These are phyloP conservation scores for Actinomortierella ambigua DNA, from an alignment of 371 early-diverging fungal genomes.

Conservation along the genomic window DNA sequence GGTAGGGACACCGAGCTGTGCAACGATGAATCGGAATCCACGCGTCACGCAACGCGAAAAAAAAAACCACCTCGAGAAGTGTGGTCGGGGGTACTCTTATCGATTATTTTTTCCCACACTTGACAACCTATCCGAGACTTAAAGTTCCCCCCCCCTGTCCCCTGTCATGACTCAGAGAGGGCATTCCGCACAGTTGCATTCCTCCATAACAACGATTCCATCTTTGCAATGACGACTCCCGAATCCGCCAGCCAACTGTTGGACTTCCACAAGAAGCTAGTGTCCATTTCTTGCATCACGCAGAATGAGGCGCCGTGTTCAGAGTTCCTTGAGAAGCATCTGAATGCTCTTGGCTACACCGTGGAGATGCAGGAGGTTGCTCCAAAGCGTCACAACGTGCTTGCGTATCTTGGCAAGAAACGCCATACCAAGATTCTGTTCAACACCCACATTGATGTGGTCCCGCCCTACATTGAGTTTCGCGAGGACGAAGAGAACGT, in stretches of 20 bases:
- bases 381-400: constrained; percentile 49
- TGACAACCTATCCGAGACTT: too few species aligned
- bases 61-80: too few species aligned
- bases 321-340: constrained; percentile 27
- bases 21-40: too few species aligned
- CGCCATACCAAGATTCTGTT: constrained; percentile 45
- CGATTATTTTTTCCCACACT: too few species aligned
- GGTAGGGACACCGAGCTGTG: too few species aligned
- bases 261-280: constrained; percentile 44
- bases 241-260: constrained; percentile 35
- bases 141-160: too few species aligned
- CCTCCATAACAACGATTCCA: too few species aligned
- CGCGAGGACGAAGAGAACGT: constrained; percentile 51
- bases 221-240: constrained; percentile 22
- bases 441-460: constrained; percentile 54
- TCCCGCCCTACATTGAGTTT: constrained; percentile 51
- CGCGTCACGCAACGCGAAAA: too few species aligned
- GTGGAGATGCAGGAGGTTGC: constrained; percentile 44
- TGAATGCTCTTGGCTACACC: constrained; percentile 45
- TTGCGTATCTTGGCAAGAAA: constrained; percentile 42
- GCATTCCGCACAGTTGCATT: too few species aligned
- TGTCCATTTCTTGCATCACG: constrained; percentile 46
- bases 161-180: too few species aligned
- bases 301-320: constrained; percentile 45
- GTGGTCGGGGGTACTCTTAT: too few species aligned